Evolutionary conservation across 2,329 filamentous ascomycete species (phyloP), one percentile per base, ranked within the genome.

Genomic region (Phialophora verrucosa): DNA sequence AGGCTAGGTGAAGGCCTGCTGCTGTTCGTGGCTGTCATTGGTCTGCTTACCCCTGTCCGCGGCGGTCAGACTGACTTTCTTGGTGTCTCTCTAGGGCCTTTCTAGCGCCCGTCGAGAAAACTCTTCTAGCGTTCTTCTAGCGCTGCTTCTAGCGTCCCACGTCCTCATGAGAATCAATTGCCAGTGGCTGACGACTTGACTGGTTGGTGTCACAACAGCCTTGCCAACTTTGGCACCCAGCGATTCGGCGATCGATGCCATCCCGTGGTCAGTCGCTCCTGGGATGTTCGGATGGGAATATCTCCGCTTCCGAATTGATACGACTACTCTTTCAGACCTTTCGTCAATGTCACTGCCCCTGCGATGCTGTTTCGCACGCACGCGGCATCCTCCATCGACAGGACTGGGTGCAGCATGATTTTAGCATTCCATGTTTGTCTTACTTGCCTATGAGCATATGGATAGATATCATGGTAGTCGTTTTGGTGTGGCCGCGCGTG

Each of bases 101-200:
- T 59, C 57, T 35, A 59, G 57, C 44, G 47, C 6, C 57, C 20
- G 49, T 59, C 32, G 47, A 23, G 51, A 58, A 58, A 58, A 58
- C n/a, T 54, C 51, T 62, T 56, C 60, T 62, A 62, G 60, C 50
- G 50, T 23, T 1, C 25, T 62, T 62, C 60, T 62, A 55, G 50
- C 57, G 44, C n/a, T 3, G 38, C 38, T 60, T 32, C 57, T 60
- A 60, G 57, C 51, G 60, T 8, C 25, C 17, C 8, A 42, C 25
- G n/a, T 35, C 38, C n/a, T 27, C 38, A 4, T 29, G 20, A 14
- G 35, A 12, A 50, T 50, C 55, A 56, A 32, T 29, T 17, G 32
- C 23, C 25, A 49, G 17, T 56, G 35, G 35, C 50, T 25, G 14
- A n/a, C n/a, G 20, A 14, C 59, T n/a, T 62, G 51, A 25, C 35